Base-by-base conservation (phyloP, 371 early-diverging fungal species). In the Mucor racemosus region DNA sequence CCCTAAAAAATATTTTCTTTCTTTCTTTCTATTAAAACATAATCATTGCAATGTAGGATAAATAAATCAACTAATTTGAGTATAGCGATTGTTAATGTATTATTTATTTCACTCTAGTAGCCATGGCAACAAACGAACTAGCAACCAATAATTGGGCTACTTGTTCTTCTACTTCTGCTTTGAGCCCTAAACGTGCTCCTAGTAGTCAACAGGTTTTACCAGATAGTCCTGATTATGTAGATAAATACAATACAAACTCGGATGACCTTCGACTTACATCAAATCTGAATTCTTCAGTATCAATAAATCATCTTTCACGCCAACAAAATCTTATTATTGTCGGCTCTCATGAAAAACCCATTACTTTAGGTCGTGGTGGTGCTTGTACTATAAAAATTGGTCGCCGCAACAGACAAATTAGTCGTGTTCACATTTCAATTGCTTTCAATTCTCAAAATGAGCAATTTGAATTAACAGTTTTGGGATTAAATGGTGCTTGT, bases 351-450 rank as follows among this genome's bases (percentile, higher is more conserved):
- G 74, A 78, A n/a, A 75, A 78, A 14, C 64, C 74, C 8, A 76
- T 88, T 13, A 83, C 82, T 35, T 71, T 88, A 8, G 88, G 88
- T 5, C 75, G 88, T 72, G 86, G 88, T 21, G 80, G 84, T 19
- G 75, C 80, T 17, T 79, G 80, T 8, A 85, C 84, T 8, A 60
- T 86, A 60, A 86, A 88, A 62, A 81, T 88, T 48, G 88, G 86
- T 38, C 76, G 81, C 34, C 74, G 86, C 38, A 88, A 88, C 73
- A 76, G 84, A 58, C 82, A 86, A 60, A 82, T 88, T 40, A 86
- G 86, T 58, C 84, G 88, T 50, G 71, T 76, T 44, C 88, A 88
- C 68, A 79, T 84, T n/a, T 77, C 85, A 39, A 79, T 88, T 34
- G 72, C 81, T 39, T 85, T 78, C 67, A 71, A 75, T 50, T 15